Percentiles rank a stretch among this genome's conserved stretches.
phyloP scores from a whole-genome alignment of 495 filamentous ascomycete genomes.

The Penicillium crystallinum region DNA sequence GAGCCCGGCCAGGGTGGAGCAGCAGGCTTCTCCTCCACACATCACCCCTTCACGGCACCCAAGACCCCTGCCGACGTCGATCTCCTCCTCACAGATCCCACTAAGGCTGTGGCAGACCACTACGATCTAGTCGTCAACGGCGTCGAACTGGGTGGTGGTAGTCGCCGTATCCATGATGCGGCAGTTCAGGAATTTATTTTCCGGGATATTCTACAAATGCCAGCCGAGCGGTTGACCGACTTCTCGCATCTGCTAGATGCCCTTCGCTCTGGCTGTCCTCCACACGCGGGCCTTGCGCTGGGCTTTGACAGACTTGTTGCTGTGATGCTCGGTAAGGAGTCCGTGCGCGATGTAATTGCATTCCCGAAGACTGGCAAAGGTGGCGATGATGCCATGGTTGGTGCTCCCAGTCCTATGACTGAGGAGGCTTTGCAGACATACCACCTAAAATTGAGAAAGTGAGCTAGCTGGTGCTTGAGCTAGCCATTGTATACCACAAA shows the following conservation, averaged over 20 bases:
- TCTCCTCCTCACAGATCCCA: conserved; percentile 65
- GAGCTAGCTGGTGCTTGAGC: background rate
- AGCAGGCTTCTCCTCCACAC: conserved; percentile 79
- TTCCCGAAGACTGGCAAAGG: conserved; percentile 91
- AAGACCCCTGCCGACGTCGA: conserved; percentile 67
- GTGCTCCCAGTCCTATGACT: conserved; percentile 62
- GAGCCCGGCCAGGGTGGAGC: conserved; percentile 80
- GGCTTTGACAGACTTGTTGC: conserved; percentile 90
- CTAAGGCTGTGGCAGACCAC: conserved; percentile 69
- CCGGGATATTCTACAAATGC: conserved; percentile 70
- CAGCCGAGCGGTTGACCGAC: conserved; percentile 56
- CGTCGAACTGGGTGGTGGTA: conserved; percentile 89
- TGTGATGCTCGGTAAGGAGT: conserved; percentile 67
- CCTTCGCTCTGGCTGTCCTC: conserved; percentile 85
- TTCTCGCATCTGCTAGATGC: conserved; percentile 83
- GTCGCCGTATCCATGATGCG: conserved; percentile 84
- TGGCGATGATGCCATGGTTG: conserved; percentile 71
- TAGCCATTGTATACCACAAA: background rate
- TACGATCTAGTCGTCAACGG: conserved; percentile 97
- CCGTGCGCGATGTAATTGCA: conserved; percentile 86
- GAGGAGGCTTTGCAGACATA: conserved; percentile 64
- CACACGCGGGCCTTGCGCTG: conserved; percentile 88
- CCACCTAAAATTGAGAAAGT: conserved; percentile 43
- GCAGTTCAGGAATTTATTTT: conserved; percentile 81
- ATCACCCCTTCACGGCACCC: conserved; percentile 95